Conservation (phyloP, 805 yeast species). For the Wickerhamiella domercqiae region DNA sequence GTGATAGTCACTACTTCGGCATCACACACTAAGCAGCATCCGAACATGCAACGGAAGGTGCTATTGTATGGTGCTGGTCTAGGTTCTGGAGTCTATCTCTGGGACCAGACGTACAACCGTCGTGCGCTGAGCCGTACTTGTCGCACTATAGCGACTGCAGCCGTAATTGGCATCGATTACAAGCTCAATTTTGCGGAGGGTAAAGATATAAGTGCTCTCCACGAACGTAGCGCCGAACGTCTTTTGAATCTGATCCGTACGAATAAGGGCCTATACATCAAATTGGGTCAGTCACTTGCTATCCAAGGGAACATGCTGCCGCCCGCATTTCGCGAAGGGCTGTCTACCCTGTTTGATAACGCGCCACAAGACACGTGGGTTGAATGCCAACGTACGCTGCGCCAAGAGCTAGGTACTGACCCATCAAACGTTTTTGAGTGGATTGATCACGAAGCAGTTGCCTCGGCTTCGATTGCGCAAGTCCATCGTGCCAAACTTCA, state of each 20-base stretch:
- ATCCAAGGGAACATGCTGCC: constrained; percentile 61
- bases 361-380: constrained; percentile 46
- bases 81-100: constrained; percentile 17
- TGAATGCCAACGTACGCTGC: constrained; percentile 22
- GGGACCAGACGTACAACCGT: constrained; percentile 31
- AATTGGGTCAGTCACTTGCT: constrained; percentile 67
- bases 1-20: no score
- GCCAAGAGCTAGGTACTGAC: constrained; percentile 28
- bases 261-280: constrained; percentile 53
- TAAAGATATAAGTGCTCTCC: constrained; percentile 37
- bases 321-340: constrained; percentile 41
- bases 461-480: constrained; percentile 83
- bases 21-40: no score
- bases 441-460: constrained; percentile 45
- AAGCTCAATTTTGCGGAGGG: constrained; percentile 35
- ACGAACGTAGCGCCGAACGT: constrained; percentile 41
- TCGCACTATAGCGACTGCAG: constrained; percentile 31
- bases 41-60: constrained; percentile 4
- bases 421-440: constrained; percentile 30
- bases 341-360: constrained; percentile 44
- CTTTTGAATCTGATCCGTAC: constrained; percentile 30
- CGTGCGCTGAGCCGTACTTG: constrained; percentile 38
- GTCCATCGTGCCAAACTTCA: constrained; percentile 64
- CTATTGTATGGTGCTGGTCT: constrained; percentile 8
- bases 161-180: constrained; percentile 41